A percentile compares a stretch with the other conserved stretches of the same genome.
Evolutionary conservation across 169 alveolate species (phyloP).

Genomic region (Amoebophrya sp.): DNA sequence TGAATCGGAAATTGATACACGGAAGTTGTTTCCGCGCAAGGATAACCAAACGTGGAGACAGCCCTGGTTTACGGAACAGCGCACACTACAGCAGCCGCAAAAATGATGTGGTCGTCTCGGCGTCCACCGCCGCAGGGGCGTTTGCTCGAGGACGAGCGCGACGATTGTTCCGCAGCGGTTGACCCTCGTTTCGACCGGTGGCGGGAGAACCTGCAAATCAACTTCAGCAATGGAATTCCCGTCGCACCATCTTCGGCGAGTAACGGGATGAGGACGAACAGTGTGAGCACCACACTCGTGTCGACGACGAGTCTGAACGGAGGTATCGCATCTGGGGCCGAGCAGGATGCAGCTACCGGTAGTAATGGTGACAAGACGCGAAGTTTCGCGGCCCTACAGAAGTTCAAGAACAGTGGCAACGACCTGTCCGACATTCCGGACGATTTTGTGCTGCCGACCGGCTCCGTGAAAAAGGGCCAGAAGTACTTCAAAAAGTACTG

Average conservation of each 20-base stretch:
- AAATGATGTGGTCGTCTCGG: no score
- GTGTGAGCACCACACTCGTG: background rate
- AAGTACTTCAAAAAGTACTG: constrained; percentile 9
- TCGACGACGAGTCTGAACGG: background rate
- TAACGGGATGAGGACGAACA: background rate
- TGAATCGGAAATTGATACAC: no score
- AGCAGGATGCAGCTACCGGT: no score
- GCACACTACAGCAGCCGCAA: no score
- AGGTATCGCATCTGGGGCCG: no score
- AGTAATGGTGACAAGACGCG: background rate
- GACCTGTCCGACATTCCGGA: background rate
- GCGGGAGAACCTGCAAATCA: background rate
- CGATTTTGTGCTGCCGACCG: background rate
- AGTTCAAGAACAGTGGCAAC: background rate
- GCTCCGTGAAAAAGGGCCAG: background rate
- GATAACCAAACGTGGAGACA: no score
- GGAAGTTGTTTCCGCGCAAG: no score
- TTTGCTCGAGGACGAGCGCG: background rate
- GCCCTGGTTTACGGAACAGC: no score
- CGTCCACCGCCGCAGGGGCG: background rate
- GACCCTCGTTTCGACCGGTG: background rate
- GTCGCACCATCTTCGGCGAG: background rate
- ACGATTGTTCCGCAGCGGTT: background rate
- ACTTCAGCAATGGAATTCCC: background rate
- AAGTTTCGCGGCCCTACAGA: background rate